A percentile compares a stretch with the other conserved stretches of the same genome.
phyloP scores from a whole-genome alignment of 306 rosid species.

The Pueraria montana region DNA sequence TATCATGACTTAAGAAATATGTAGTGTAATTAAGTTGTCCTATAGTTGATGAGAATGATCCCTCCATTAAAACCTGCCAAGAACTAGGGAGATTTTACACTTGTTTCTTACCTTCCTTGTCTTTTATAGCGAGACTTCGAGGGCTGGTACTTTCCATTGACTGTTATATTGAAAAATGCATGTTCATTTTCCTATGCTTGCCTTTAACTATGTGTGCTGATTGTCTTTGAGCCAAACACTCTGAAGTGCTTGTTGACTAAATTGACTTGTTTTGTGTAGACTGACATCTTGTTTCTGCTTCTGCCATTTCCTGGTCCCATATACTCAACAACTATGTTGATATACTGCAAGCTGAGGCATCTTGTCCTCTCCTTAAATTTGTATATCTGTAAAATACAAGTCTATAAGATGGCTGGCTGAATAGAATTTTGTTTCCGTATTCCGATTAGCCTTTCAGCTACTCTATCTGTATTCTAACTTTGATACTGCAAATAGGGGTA shows the following conservation, averaged over 20 bases:
- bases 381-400: too few species aligned
- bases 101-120: background rate
- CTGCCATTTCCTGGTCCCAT: too few species aligned
- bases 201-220: too few species aligned
- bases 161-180: background rate
- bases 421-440: constrained; percentile 5
- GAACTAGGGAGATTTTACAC: background rate
- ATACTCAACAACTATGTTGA: background rate
- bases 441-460: constrained; percentile 8
- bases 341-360: background rate
- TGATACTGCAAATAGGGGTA: background rate
- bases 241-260: background rate
- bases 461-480: background rate
- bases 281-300: too few species aligned
- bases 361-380: background rate
- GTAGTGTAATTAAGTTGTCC: constrained; percentile 10
- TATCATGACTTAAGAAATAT: constrained; percentile 13
- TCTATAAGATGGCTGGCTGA: background rate
- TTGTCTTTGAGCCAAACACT: constrained; percentile 4
- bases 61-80: background rate
- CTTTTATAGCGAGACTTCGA: background rate
- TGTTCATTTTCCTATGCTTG: constrained; percentile 17
- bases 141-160: too few species aligned
- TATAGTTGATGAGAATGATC: constrained; percentile 13
- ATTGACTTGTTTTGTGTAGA: background rate